phyloP scores from a whole-genome alignment of 192 early-diverging fungal species.

The Coemansia reversa region DNA sequence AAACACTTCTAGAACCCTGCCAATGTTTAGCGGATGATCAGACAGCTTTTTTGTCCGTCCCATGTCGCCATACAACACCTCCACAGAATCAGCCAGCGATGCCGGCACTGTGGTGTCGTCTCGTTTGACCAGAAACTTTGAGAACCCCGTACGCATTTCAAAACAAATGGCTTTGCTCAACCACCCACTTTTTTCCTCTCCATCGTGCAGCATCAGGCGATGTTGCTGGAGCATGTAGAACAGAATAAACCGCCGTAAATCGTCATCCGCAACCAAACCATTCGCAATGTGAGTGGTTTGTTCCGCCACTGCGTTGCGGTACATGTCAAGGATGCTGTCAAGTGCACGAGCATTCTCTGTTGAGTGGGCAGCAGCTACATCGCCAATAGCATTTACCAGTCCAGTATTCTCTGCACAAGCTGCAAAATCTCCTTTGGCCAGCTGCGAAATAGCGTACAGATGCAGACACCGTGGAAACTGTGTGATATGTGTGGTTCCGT shows the following conservation, averaged over 20 bases:
- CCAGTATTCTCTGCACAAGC: conserved; percentile 14
- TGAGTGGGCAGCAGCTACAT: conserved; percentile 18
- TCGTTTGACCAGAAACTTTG: conserved; percentile 19
- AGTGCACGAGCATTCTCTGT: conserved; percentile 18
- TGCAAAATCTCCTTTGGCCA: conserved; percentile 4
- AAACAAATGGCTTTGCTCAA: conserved; percentile 28
- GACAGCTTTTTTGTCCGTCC: conserved; percentile 21
- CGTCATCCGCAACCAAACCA: conserved; percentile 7
- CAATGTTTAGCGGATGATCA: conserved; percentile 33
- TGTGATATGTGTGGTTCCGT: conserved; percentile 19
- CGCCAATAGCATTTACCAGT: conserved; percentile 26
- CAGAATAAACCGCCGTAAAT: conserved; percentile 38
- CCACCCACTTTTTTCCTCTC: conserved; percentile 15
- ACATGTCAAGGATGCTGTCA: conserved; percentile 17
- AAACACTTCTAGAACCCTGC: conserved; percentile 26
- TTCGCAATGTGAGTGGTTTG: neutral
- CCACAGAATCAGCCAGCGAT: conserved; percentile 28
- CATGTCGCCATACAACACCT: conserved; percentile 32
- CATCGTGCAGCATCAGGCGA: neutral
- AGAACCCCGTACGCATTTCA: conserved; percentile 47
- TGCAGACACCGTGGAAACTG: conserved; percentile 35
- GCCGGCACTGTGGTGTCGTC: conserved; percentile 9
- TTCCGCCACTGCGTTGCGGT: conserved; percentile 15
- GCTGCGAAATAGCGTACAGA: conserved; percentile 26
- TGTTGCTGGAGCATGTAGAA: conserved; percentile 36